phyloP scores from a whole-genome alignment of 176 grass and related monocot genomes.

The Eragrostis curvula region DNA sequence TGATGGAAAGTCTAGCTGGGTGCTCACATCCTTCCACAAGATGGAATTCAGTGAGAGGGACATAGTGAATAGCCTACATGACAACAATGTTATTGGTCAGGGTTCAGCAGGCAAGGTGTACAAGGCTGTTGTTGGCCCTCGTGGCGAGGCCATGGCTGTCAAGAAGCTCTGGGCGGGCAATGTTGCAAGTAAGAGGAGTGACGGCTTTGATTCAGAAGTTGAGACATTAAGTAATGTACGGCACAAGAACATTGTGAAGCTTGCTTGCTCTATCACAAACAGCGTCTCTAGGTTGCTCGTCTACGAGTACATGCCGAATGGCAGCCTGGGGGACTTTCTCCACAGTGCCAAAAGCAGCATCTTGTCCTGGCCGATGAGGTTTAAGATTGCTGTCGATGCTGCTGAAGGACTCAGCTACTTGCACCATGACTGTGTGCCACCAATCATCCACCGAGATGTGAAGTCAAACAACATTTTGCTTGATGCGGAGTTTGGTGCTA shows the following conservation, averaged over 20 bases:
- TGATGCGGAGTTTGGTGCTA: conserved; percentile 62
- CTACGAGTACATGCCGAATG: conserved; percentile 97
- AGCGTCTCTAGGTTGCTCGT: conserved; percentile 57
- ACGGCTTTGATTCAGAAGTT: conserved; percentile 64
- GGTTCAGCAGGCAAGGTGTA: conserved; percentile 69
- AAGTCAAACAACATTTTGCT: conserved; percentile 97
- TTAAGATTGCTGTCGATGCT: conserved; percentile 67
- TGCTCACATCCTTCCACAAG: conserved; percentile 69
- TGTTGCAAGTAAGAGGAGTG: neutral
- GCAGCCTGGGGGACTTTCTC: conserved; percentile 81
- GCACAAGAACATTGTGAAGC: conserved; percentile 92
- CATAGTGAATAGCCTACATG: conserved; percentile 56
- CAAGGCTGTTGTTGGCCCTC: conserved; percentile 51
- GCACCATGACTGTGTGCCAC: conserved; percentile 81
- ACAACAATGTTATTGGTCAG: conserved; percentile 61
- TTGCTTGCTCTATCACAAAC: conserved; percentile 64
- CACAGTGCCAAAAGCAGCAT: conserved; percentile 53
- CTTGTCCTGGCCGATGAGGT: conserved; percentile 64
- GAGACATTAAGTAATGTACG: conserved; percentile 64
- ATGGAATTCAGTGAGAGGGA: conserved; percentile 61
- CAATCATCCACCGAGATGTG: conserved; percentile 82
- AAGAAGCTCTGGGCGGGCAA: conserved; percentile 59
- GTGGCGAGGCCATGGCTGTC: conserved; percentile 54
- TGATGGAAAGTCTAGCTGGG: conserved; percentile 43
- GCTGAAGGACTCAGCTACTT: conserved; percentile 86